Evolutionary conservation across 495 filamentous ascomycete genomes (phyloP).

Genomic region (Penicillium maclennaniae): DNA sequence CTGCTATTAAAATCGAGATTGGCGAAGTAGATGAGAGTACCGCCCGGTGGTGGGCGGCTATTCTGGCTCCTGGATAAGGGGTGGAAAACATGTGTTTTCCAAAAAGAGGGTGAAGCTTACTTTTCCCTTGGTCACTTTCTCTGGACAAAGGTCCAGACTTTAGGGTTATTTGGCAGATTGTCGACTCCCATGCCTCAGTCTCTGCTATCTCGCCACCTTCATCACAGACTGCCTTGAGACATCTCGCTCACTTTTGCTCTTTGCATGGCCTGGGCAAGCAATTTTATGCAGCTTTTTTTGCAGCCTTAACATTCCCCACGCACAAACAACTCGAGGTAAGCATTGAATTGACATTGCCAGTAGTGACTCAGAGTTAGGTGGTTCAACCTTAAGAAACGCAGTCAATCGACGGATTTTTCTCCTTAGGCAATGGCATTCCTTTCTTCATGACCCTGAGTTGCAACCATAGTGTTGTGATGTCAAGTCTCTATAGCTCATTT

Average conservation of each 20-base stretch:
- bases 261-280: constrained; percentile 15
- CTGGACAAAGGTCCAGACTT: no score
- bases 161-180: no score
- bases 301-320: constrained; percentile 14
- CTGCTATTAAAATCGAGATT: constrained; percentile 10
- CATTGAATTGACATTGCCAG: constrained; percentile 11
- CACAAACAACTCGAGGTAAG: constrained; percentile 11
- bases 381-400: not conserved
- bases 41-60: constrained; percentile 13
- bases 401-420: not conserved
- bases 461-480: constrained; percentile 13
- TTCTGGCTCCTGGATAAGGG: constrained; percentile 9
- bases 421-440: constrained; percentile 6
- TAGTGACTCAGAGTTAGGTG: not conserved
- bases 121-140: constrained; percentile 13
- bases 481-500: constrained; percentile 14
- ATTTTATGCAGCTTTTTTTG: constrained; percentile 11
- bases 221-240: no score
- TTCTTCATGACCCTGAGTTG: constrained; percentile 21
- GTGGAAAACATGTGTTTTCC: constrained; percentile 10
- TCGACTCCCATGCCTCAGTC: no score
- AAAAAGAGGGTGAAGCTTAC: not conserved
- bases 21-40: constrained; percentile 7
- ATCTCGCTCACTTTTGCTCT: not conserved
- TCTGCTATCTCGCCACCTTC: no score